Conservation (phyloP, 2,329 filamentous ascomycete genomes). For the Helminthosporium solani region DNA sequence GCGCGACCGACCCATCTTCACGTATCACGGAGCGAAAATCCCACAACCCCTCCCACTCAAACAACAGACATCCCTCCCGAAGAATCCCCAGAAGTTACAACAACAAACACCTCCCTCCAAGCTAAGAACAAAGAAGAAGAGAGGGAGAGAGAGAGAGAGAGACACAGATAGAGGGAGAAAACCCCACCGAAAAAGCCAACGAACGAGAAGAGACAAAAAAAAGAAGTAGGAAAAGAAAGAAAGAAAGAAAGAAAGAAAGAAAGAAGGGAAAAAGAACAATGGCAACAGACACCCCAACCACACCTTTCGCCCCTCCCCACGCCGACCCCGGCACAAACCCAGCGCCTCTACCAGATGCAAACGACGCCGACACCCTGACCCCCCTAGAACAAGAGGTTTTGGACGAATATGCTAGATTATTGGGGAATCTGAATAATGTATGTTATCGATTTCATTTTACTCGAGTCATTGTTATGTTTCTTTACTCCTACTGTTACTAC, state of each 20-base stretch:
- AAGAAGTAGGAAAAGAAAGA: too few species aligned
- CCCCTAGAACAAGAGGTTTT: slow-evolving; percentile 91
- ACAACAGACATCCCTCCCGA: too few species aligned
- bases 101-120: too few species aligned
- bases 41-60: too few species aligned
- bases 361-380: slow-evolving; percentile 51
- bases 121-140: too few species aligned
- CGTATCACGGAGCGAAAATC: too few species aligned
- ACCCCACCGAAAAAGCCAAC: too few species aligned
- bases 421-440: slow-evolving; percentile 90
- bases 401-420: slow-evolving; percentile 85
- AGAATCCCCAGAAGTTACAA: too few species aligned
- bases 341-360: not conserved
- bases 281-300: slow-evolving; percentile 15
- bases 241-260: not conserved
- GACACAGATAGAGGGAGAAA: too few species aligned
- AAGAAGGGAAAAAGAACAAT: slow-evolving; percentile 9
- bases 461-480: not conserved
- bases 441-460: slow-evolving; percentile 12
- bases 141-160: too few species aligned
- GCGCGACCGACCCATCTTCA: too few species aligned
- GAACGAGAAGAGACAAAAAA: too few species aligned
- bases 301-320: slow-evolving; percentile 19
- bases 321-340: slow-evolving; percentile 13
- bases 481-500: not conserved